phyloP scores from a whole-genome alignment of 2,329 filamentous ascomycete species.

The Colletotrichum viniferum region DNA sequence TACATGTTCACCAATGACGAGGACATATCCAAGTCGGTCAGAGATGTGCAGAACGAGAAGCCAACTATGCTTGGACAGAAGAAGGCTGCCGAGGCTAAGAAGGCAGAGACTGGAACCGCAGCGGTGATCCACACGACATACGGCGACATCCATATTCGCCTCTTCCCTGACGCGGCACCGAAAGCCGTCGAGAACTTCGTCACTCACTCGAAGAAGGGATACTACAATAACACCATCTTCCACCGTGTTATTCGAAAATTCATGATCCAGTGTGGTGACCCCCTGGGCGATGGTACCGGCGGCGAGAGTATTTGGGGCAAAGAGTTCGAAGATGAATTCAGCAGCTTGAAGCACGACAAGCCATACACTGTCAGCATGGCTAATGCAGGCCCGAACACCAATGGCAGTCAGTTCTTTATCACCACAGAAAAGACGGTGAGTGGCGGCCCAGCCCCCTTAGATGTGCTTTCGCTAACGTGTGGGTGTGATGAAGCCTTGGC shows the following conservation, averaged over 20 bases:
- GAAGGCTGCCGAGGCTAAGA: conserved; percentile 62
- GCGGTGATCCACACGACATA: conserved; percentile 91
- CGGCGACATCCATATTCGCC: conserved; percentile 90
- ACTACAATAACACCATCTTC: conserved; percentile 98
- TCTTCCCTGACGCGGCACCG: conserved; percentile 92
- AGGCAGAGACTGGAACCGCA: conserved; percentile 74
- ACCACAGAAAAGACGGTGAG: conserved; percentile 92
- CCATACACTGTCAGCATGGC: conserved; percentile 98
- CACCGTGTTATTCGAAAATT: conserved; percentile 97
- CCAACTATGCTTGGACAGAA: conserved; percentile 69
- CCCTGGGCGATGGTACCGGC: conserved; percentile 85
- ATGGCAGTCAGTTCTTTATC: conserved; percentile 97
- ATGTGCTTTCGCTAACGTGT: conserved; percentile 2
- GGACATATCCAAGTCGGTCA: conserved; percentile 79
- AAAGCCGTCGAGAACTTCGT: conserved; percentile 98
- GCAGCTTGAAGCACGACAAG: conserved; percentile 89
- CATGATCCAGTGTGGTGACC: conserved; percentile 93
- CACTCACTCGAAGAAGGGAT: conserved; percentile 84
- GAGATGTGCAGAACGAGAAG: conserved; percentile 95
- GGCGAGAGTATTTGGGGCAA: conserved; percentile 93
- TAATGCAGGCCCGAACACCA: conserved; percentile 93
- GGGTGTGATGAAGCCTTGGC: conserved; percentile 68
- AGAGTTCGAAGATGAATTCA: conserved; percentile 94
- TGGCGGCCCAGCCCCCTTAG: conserved; percentile 23
- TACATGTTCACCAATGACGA: conserved; percentile 97